Conservation (phyloP, 805 yeast genomes). For the Kuraishia molischiana region DNA sequence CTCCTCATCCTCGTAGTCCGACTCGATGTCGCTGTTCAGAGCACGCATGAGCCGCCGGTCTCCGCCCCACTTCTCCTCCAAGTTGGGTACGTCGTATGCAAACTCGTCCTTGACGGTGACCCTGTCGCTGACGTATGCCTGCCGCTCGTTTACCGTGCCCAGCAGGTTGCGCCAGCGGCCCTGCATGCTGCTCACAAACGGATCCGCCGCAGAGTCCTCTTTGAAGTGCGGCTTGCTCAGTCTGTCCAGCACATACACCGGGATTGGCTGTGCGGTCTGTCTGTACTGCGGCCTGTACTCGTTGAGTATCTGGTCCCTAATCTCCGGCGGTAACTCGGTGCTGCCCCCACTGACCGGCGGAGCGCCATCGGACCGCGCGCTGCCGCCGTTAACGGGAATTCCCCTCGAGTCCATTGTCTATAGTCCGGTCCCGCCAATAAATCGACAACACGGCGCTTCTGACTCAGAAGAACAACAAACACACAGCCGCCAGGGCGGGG, state of each 20-base stretch:
- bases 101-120: slow-evolving; percentile 16
- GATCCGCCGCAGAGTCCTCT: slow-evolving; percentile 12
- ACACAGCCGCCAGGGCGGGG: too few species aligned
- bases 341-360: too few species aligned
- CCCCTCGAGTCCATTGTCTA: too few species aligned
- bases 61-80: slow-evolving; percentile 62
- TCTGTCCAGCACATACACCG: slow-evolving; percentile 58
- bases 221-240: slow-evolving; percentile 31
- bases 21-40: slow-evolving; percentile 26
- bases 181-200: slow-evolving; percentile 10
- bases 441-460: too few species aligned
- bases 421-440: too few species aligned
- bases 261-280: slow-evolving; percentile 27
- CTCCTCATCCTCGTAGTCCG: slow-evolving; percentile 2
- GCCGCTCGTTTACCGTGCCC: slow-evolving; percentile 15
- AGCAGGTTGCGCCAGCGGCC: slow-evolving; percentile 13
- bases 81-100: slow-evolving; percentile 19
- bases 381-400: too few species aligned
- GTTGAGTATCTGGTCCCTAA: too few species aligned
- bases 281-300: slow-evolving; percentile 10
- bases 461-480: too few species aligned
- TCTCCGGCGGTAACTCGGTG: too few species aligned
- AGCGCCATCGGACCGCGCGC: too few species aligned
- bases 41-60: slow-evolving; percentile 49
- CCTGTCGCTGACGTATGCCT: slow-evolving; percentile 14